Percentiles rank a stretch among this genome's conserved stretches.
These are phyloP conservation scores for Aspergillus ochraceoroseus DNA, from an alignment of 2,329 filamentous ascomycete genomes.

Conservation along the genomic window DNA sequence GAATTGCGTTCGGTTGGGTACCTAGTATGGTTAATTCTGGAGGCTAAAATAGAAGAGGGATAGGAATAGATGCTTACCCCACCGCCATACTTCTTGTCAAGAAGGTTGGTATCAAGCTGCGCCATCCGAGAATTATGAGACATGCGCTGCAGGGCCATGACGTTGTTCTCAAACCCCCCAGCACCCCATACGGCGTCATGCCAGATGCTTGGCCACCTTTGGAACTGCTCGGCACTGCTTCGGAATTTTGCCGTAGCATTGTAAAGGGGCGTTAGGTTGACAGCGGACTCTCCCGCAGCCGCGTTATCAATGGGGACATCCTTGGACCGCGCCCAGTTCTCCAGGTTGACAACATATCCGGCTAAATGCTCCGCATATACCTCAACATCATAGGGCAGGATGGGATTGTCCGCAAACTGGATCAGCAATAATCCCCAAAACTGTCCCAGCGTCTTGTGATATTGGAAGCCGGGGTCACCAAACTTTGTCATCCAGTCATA, in stretches of 20 bases:
- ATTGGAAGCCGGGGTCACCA: slow-evolving; percentile 75
- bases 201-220: slow-evolving; percentile 73
- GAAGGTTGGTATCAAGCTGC: slow-evolving; percentile 72
- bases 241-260: slow-evolving; percentile 60
- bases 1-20: slow-evolving; percentile 84
- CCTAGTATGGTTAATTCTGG: slow-evolving; percentile 44
- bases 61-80: slow-evolving; percentile 64
- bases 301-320: slow-evolving; percentile 35
- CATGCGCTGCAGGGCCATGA: slow-evolving; percentile 62
- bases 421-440: slow-evolving; percentile 77
- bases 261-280: slow-evolving; percentile 57
- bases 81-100: slow-evolving; percentile 67
- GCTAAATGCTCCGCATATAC: slow-evolving; percentile 65
- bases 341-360: slow-evolving; percentile 62
- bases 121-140: slow-evolving; percentile 75
- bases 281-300: slow-evolving; percentile 23
- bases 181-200: slow-evolving; percentile 64
- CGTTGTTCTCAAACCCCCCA: slow-evolving; percentile 70
- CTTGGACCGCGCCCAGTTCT: slow-evolving; percentile 58
- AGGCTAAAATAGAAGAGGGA: background rate
- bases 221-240: slow-evolving; percentile 59
- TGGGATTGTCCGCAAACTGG: slow-evolving; percentile 73
- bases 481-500: slow-evolving; percentile 77
- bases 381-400: slow-evolving; percentile 75
- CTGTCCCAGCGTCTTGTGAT: slow-evolving; percentile 74